phyloP scores from a whole-genome alignment of 495 filamentous ascomycete species.

The Podospora pseudoanserina region DNA sequence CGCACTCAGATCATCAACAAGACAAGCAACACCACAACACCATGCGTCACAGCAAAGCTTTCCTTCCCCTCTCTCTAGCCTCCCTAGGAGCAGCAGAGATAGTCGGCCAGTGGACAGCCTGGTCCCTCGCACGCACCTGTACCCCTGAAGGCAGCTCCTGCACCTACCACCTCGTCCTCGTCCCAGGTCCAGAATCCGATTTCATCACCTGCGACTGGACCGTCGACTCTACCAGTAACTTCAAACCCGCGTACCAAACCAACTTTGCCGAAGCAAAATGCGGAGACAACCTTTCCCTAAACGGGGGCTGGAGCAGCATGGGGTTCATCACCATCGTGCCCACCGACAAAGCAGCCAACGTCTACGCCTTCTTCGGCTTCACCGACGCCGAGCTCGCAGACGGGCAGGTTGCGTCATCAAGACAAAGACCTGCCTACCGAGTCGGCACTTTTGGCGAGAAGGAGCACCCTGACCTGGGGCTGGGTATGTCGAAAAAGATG shows the following conservation, averaged over 20 bases:
- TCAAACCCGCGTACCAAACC: slow-evolving; percentile 17
- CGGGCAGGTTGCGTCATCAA: not conserved
- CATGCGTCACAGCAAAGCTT: not conserved
- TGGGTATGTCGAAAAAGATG: not conserved
- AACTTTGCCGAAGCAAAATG: slow-evolving; percentile 18
- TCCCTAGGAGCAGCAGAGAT: not conserved
- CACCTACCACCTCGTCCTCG: slow-evolving; percentile 7
- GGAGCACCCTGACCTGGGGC: not conserved
- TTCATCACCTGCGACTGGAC: slow-evolving; percentile 14
- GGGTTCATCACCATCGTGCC: slow-evolving; percentile 29
- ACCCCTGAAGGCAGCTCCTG: slow-evolving; percentile 21
- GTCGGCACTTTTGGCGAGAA: slow-evolving; percentile 8
- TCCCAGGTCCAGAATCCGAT: not conserved
- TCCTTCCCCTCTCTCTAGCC: slow-evolving; percentile 1
- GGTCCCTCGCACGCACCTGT: not conserved
- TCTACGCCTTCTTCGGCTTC: slow-evolving; percentile 29
- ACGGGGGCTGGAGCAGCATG: slow-evolving; percentile 24
- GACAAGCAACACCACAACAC: not conserved
- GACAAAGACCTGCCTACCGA: slow-evolving; percentile 8
- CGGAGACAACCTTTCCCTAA: slow-evolving; percentile 17
- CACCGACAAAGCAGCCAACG: slow-evolving; percentile 9
- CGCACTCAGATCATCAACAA: not conserved
- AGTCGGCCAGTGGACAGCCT: slow-evolving; percentile 13
- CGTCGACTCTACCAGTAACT: slow-evolving; percentile 10
- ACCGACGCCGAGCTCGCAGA: slow-evolving; percentile 20